A percentile compares a stretch with the other conserved stretches of the same genome.
Evolutionary conservation across 2,329 filamentous ascomycete species (phyloP).

Genomic region (Arthrobotrys megalospora): DNA sequence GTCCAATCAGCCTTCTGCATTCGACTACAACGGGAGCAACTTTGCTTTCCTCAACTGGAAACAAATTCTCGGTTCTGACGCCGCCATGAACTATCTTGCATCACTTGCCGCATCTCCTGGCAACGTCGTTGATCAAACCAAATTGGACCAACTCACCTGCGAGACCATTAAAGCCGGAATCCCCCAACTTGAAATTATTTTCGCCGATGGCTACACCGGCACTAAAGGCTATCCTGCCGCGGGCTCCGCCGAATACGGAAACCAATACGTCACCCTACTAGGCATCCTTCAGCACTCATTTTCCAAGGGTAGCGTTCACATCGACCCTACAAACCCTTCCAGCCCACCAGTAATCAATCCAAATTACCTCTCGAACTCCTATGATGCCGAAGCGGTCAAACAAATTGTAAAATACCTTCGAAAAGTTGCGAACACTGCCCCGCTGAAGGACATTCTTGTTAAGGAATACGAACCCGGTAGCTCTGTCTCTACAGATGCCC

Average conservation of each 20-base stretch:
- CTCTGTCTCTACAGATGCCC: constrained; percentile 81
- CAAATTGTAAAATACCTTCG: constrained; percentile 84
- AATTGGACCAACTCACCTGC: constrained; percentile 39
- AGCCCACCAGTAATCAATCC: constrained; percentile 86
- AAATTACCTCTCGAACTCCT: constrained; percentile 88
- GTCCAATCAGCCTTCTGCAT: constrained; percentile 47
- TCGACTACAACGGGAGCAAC: constrained; percentile 73
- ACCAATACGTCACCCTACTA: constrained; percentile 51
- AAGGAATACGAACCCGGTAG: constrained; percentile 84
- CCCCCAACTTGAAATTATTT: constrained; percentile 56
- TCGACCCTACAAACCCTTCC: constrained; percentile 74
- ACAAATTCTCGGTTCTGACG: constrained; percentile 87
- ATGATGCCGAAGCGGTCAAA: constrained; percentile 86
- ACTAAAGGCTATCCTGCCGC: constrained; percentile 84
- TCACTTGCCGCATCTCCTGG: constrained; percentile 12
- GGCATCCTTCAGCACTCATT: constrained; percentile 66
- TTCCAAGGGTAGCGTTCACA: constrained; percentile 68
- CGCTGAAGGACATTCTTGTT: constrained; percentile 87
- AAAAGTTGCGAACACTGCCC: constrained; percentile 79
- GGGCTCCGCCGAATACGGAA: constrained; percentile 59
- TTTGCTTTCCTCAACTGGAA: constrained; percentile 95
- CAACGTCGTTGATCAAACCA: constrained; percentile 46
- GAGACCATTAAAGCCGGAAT: constrained; percentile 36
- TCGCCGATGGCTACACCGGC: constrained; percentile 67
- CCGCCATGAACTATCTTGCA: constrained; percentile 65